A percentile compares a stretch with the other conserved stretches of the same genome.
Evolutionary conservation across 306 rosid species (phyloP).

Genomic region (Pachyrhizus erosus): DNA sequence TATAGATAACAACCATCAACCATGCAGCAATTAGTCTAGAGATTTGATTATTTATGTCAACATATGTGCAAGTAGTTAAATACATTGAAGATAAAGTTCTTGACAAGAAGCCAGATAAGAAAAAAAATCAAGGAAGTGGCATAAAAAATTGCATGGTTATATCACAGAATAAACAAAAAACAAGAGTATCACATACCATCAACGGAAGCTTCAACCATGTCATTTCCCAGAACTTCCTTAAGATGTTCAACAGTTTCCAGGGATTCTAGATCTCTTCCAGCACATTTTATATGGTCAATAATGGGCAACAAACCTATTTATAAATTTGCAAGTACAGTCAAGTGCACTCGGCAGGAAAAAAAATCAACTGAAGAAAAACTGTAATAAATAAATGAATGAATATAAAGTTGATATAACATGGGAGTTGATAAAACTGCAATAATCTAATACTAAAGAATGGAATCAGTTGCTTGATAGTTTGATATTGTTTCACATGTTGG

Average conservation of each 20-base stretch:
- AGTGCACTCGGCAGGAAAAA: constrained; percentile 31
- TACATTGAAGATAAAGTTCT: constrained; percentile 3
- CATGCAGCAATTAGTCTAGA: neutral
- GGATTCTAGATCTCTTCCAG: constrained; percentile 67
- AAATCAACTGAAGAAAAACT: constrained; percentile 27
- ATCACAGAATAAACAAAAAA: constrained; percentile 34
- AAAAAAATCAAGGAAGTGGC: constrained; percentile 14
- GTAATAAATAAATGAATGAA: constrained; percentile 19
- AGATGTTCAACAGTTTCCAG: constrained; percentile 59
- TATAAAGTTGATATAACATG: constrained; percentile 7
- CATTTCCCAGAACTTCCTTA: constrained; percentile 54
- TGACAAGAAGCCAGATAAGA: neutral
- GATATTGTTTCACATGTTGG: neutral
- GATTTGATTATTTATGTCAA: constrained; percentile 14
- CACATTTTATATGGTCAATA: constrained; percentile 65
- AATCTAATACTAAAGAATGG: neutral
- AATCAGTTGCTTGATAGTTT: constrained; percentile 11
- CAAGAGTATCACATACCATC: constrained; percentile 60
- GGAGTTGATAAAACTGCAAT: constrained; percentile 29
- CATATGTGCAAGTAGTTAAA: constrained; percentile 14
- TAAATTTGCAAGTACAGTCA: constrained; percentile 22
- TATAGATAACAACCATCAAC: constrained; percentile 2
- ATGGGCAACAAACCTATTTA: constrained; percentile 81
- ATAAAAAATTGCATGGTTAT: constrained; percentile 17
- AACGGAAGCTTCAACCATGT: constrained; percentile 64